These are phyloP conservation scores for Zygoascus flipseniorum DNA, from an alignment of 805 yeast species.

Conservation along the genomic window DNA sequence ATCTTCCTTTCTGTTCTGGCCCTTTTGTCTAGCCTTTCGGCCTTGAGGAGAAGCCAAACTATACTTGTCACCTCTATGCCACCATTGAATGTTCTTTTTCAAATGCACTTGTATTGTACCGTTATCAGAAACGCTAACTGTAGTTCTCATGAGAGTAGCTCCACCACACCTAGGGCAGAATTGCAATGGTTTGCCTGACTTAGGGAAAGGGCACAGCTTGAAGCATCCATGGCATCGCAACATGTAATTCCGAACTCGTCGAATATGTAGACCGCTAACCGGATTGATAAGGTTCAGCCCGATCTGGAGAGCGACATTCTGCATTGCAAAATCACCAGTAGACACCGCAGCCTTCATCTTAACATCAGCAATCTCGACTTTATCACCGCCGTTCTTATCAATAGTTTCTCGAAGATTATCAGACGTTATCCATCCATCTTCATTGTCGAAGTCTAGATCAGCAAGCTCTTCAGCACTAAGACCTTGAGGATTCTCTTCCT, in stretches of 20 bases:
- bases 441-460: constrained; percentile 57
- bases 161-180: constrained; percentile 97
- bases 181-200: constrained; percentile 59
- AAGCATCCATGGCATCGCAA: constrained; percentile 97
- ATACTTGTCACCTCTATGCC: constrained; percentile 74
- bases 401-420: constrained; percentile 69
- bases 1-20: constrained; percentile 51
- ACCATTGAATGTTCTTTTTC: constrained; percentile 91
- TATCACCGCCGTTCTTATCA: constrained; percentile 60
- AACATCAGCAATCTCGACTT: constrained; percentile 34
- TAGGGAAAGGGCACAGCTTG: constrained; percentile 67
- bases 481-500: constrained; percentile 12
- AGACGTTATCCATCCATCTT: constrained; percentile 90
- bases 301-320: constrained; percentile 86
- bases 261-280: constrained; percentile 75
- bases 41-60: constrained; percentile 84
- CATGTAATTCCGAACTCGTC: constrained; percentile 84
- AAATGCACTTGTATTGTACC: constrained; percentile 84
- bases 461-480: not conserved
- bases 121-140: constrained; percentile 72
- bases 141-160: constrained; percentile 78
- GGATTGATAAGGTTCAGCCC: constrained; percentile 82
- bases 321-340: constrained; percentile 96
- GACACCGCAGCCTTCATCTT: constrained; percentile 69
- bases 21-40: constrained; percentile 52